Evolutionary conservation across 2,329 filamentous ascomycete genomes (phyloP).

Genomic region (Stagonosporopsis chrysanthemi): DNA sequence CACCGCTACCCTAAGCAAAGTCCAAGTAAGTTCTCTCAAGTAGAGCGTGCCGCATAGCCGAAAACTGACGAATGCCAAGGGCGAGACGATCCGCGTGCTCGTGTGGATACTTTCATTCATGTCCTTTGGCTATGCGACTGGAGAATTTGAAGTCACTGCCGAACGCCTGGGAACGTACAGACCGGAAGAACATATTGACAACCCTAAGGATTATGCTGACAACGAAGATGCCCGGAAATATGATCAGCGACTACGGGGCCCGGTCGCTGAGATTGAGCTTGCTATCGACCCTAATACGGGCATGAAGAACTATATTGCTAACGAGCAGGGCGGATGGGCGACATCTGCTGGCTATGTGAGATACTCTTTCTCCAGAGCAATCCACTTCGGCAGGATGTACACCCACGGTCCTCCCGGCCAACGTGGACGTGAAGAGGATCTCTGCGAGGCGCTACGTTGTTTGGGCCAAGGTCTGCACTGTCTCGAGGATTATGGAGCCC

Average conservation of each 20-base stretch:
- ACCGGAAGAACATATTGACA: constrained; percentile 60
- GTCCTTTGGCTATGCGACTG: constrained; percentile 64
- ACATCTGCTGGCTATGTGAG: constrained; percentile 84
- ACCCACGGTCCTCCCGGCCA: constrained; percentile 53
- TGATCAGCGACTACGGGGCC: constrained; percentile 81
- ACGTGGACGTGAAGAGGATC: constrained; percentile 53
- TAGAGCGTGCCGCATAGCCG: constrained; percentile 23
- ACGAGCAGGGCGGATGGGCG: constrained; percentile 85
- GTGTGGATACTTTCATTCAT: constrained; percentile 65
- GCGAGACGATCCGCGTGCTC: constrained; percentile 62
- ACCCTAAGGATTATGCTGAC: constrained; percentile 59
- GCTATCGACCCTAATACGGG: constrained; percentile 61
- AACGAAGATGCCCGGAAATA: constrained; percentile 83
- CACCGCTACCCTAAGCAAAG: constrained; percentile 61
- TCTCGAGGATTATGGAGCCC: constrained; percentile 63
- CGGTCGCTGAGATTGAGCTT: constrained; percentile 64
- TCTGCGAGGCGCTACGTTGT: constrained; percentile 58
- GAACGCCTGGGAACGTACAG: constrained; percentile 59
- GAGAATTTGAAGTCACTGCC: constrained; percentile 64
- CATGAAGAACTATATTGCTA: constrained; percentile 99
- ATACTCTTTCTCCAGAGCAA: constrained; percentile 57
- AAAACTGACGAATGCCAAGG: constrained; percentile 42
- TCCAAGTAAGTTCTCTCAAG: constrained; percentile 45
- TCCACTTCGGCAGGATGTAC: constrained; percentile 58
- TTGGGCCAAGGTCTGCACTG: constrained; percentile 62